phyloP scores from a whole-genome alignment of 2,329 filamentous ascomycete species.

The Fusarium camptoceras region DNA sequence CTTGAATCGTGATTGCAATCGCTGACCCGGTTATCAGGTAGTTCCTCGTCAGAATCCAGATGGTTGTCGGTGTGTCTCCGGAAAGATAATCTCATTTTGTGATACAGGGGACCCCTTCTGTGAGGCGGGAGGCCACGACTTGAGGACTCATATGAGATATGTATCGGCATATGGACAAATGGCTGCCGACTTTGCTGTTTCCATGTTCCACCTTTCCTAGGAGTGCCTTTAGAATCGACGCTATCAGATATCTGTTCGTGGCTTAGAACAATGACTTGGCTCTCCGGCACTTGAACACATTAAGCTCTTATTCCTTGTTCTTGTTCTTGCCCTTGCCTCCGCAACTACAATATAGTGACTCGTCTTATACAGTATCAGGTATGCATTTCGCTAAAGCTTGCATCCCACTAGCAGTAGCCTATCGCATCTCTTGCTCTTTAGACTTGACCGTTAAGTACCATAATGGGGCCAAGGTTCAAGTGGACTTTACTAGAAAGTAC shows the following conservation, averaged over 20 bases:
- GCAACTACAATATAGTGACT: neutral
- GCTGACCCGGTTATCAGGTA: conserved; percentile 7
- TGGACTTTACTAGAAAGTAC: neutral
- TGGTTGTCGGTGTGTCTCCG: conserved; percentile 22
- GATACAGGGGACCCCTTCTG: conserved; percentile 40
- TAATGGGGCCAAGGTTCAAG: neutral
- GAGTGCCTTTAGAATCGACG: too few relatives aligned
- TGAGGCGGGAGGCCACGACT: conserved; percentile 29
- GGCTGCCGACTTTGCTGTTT: conserved; percentile 28
- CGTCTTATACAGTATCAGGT: neutral
- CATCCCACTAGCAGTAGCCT: neutral
- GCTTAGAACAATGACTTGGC: neutral
- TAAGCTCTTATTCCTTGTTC: neutral
- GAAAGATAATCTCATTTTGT: conserved; percentile 36
- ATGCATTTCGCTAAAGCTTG: neutral
- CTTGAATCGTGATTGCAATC: fast-evolving
- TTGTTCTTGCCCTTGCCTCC: neutral
- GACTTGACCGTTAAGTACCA: neutral
- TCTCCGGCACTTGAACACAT: neutral
- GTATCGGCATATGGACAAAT: conserved; percentile 25
- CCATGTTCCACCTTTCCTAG: conserved; percentile 14
- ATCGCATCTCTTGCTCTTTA: neutral
- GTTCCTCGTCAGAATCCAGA: conserved; percentile 31
- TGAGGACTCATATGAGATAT: conserved; percentile 40
- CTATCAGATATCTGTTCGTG: neutral